Evolutionary conservation across 768 basidiomycete species (phyloP), one percentile per base, ranked within the genome.

Genomic region (Boletus subcaerulescens): DNA sequence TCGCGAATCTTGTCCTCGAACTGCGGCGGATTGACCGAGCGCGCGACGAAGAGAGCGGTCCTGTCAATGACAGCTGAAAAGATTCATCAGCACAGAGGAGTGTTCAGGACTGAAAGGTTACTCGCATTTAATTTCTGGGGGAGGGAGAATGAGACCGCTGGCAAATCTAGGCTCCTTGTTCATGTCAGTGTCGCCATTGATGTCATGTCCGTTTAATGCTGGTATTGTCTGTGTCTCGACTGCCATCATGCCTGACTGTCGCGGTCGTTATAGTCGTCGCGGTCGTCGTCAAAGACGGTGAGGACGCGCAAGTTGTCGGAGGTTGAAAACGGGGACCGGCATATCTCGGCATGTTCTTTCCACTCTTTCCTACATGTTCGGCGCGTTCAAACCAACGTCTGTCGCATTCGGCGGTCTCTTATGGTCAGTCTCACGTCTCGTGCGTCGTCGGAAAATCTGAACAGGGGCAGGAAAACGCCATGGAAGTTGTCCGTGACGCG

Each of bases 1-100:
- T 98, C 94, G 64, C 94, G 86, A 72, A 99, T 93, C 76, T 96
- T 95, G 69, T 94, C 92, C 76, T 98, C 96, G 67, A 99, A 94
- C 63, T 89, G 85, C 11, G 86, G 83, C 8, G 95, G 93, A 65
- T 97, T 91, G 26, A 89, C 89, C n/a, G 94, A 96, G 60, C 91
- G 88, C 35, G 94, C 92, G 57, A 98, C 90, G 56, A 89, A 93
- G 13, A 80, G 72, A 5, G 97, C 95, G 14, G 97, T 99, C 66
- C 93, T 85, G 77, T 98, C 97, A 60, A 98, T 94, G 58, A 98
- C 93, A 53, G 87, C 93, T 95, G 59, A 31, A 64, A 46, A 31
- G 7, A 40, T 18, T 13, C 24, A 38, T 65, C 47, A 62, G 55
- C 33, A 47, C 41, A 15, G n/a, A 33, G 52, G 22, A 39, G 53